Percentiles rank a stretch among this genome's conserved stretches.
phyloP scores from a whole-genome alignment of 2,329 filamentous ascomycete genomes.

The Penicillium brasilianum region DNA sequence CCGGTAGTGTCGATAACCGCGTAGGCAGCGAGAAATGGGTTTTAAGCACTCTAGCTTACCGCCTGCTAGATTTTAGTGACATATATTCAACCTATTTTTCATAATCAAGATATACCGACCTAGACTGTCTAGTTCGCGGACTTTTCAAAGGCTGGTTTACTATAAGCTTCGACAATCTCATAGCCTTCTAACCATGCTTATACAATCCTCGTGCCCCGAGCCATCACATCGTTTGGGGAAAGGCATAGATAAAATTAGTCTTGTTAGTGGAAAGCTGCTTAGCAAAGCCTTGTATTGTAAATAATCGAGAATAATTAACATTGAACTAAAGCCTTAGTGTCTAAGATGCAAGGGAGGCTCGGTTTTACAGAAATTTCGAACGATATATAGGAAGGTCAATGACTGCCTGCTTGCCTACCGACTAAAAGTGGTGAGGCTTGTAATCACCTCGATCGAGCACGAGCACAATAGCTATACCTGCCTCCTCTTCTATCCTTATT shows the following conservation, averaged over 20 bases:
- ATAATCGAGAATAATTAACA: too few species aligned
- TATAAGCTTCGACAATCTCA: background rate
- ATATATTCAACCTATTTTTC: too few species aligned
- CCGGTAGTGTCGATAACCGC: too few species aligned
- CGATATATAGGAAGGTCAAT: background rate
- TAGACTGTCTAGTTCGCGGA: too few species aligned
- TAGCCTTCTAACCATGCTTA: conserved; percentile 5
- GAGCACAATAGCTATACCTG: background rate
- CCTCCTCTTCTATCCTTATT: background rate
- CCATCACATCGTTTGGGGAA: conserved; percentile 48
- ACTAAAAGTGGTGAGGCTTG: background rate
- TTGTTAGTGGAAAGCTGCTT: background rate
- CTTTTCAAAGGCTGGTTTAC: background rate
- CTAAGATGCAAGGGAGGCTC: background rate
- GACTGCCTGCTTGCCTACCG: background rate
- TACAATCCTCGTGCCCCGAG: conserved; percentile 7
- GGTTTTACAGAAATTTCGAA: background rate
- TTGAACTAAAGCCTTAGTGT: too few species aligned
- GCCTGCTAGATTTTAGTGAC: too few species aligned
- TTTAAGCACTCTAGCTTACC: too few species aligned
- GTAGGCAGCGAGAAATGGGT: too few species aligned
- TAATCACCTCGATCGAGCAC: background rate
- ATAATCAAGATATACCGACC: too few species aligned
- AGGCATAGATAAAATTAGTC: background rate
- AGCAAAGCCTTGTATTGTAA: background rate